These are phyloP conservation scores for Aspergillus cristatus DNA, from an alignment of 495 filamentous ascomycete genomes.

Conservation along the genomic window DNA sequence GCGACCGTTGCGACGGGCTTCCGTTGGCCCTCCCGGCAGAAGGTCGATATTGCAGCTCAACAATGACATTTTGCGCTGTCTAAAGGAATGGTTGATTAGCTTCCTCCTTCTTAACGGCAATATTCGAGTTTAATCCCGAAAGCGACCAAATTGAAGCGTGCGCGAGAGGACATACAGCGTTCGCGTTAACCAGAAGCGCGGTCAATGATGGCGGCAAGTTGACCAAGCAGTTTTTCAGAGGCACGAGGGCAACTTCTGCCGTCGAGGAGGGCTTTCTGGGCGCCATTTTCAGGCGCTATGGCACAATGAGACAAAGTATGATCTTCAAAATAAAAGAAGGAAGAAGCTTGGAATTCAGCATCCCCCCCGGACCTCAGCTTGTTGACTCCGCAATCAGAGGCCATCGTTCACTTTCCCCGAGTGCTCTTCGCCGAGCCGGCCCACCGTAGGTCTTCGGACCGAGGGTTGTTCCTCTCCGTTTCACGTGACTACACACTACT, in stretches of 20 bases:
- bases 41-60: slow-evolving; percentile 68
- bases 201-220: slow-evolving; percentile 86
- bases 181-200: slow-evolving; percentile 71
- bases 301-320: slow-evolving; percentile 1
- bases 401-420: no score
- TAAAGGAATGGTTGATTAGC: no score
- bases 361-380: slow-evolving; percentile 22
- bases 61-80: slow-evolving; percentile 89
- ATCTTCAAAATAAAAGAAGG: slow-evolving; percentile 1
- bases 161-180: slow-evolving; percentile 58
- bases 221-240: slow-evolving; percentile 87
- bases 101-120: no score
- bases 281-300: slow-evolving; percentile 40
- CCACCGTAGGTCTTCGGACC: slow-evolving; percentile 15
- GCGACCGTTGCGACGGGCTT: slow-evolving; percentile 49
- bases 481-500: slow-evolving; percentile 11
- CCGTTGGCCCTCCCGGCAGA: slow-evolving; percentile 30
- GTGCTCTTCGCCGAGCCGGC: slow-evolving; percentile 16
- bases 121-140: not conserved
- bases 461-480: slow-evolving; percentile 24
- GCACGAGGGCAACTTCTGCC: slow-evolving; percentile 70
- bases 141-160: not conserved
- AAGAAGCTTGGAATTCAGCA: slow-evolving; percentile 3
- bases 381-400: slow-evolving; percentile 18
- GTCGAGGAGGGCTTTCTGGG: slow-evolving; percentile 59